phyloP scores from a whole-genome alignment of 805 yeast genomes.

The Lachancea cidri region DNA sequence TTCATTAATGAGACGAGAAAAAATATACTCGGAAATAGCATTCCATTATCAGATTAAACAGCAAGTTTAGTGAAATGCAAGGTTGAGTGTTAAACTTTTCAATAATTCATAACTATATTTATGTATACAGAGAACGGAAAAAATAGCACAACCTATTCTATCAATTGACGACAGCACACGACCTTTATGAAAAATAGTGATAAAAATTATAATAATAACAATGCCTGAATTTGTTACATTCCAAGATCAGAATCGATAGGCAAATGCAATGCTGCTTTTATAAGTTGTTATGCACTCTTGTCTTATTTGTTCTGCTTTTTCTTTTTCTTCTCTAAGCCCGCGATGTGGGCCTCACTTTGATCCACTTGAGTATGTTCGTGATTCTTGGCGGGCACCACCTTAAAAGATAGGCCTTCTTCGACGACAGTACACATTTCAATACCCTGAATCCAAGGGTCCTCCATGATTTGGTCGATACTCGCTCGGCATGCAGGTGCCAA shows the following conservation, averaged over 20 bases:
- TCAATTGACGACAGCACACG: too few relatives aligned
- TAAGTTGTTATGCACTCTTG: neutral
- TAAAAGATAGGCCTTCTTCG: constrained; percentile 38
- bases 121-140: neutral
- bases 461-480: constrained; percentile 71
- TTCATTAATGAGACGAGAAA: neutral
- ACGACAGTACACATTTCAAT: constrained; percentile 65
- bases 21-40: too few relatives aligned
- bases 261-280: neutral
- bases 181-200: neutral
- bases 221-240: neutral
- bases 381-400: constrained; percentile 41
- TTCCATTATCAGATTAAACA: too few relatives aligned
- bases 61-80: too few relatives aligned
- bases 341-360: constrained; percentile 92
- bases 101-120: neutral
- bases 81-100: neutral
- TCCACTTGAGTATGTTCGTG: constrained; percentile 88
- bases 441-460: constrained; percentile 61
- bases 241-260: neutral
- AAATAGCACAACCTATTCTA: neutral
- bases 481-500: constrained; percentile 83
- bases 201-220: neutral
- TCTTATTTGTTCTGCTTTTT: constrained; percentile 37
- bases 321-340: constrained; percentile 83